These are phyloP conservation scores for Quambalaria eucalypti DNA, from an alignment of 1,284 basidiomycete species.

Conservation along the genomic window DNA sequence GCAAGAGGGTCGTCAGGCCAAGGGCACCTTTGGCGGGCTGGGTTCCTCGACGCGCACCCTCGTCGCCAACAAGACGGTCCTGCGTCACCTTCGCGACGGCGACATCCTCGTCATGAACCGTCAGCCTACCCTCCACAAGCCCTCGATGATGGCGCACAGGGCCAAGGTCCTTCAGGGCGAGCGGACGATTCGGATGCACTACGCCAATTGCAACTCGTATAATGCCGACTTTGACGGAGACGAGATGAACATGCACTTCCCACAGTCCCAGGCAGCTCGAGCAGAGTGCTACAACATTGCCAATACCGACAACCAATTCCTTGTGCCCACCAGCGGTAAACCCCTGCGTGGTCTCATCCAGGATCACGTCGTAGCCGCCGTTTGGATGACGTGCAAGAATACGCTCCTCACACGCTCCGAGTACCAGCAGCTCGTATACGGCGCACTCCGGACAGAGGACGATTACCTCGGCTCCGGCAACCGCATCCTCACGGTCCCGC, in stretches of 20 bases:
- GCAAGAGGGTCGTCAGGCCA: conserved; percentile 55
- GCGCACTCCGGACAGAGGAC: conserved; percentile 82
- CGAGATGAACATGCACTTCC: conserved; percentile 99
- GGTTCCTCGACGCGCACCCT: conserved; percentile 44
- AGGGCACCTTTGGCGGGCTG: conserved; percentile 42
- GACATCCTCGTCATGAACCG: conserved; percentile 94
- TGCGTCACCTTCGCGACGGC: conserved; percentile 86
- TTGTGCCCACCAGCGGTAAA: conserved; percentile 95
- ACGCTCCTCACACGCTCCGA: conserved; percentile 90
- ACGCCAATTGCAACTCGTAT: conserved; percentile 99
- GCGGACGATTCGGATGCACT: conserved; percentile 99
- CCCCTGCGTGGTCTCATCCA: conserved; percentile 96
- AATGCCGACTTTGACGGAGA: conserved; percentile 99
- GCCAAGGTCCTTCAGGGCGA: conserved; percentile 87
- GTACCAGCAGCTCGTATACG: conserved; percentile 93
- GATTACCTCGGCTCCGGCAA: conserved; percentile 58
- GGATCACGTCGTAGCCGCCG: conserved; percentile 95
- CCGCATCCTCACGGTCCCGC: conserved; percentile 72
- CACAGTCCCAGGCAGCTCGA: conserved; percentile 85
- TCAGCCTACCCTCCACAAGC: conserved; percentile 96
- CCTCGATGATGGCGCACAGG: conserved; percentile 99
- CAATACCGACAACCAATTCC: conserved; percentile 97
- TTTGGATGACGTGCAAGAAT: conserved; percentile 97
- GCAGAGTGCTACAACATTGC: conserved; percentile 70
- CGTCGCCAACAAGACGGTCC: conserved; percentile 87